Evolutionary conservation across 1,139 yeast genomes (phyloP).

Genomic region (Taiozyma onychis): DNA sequence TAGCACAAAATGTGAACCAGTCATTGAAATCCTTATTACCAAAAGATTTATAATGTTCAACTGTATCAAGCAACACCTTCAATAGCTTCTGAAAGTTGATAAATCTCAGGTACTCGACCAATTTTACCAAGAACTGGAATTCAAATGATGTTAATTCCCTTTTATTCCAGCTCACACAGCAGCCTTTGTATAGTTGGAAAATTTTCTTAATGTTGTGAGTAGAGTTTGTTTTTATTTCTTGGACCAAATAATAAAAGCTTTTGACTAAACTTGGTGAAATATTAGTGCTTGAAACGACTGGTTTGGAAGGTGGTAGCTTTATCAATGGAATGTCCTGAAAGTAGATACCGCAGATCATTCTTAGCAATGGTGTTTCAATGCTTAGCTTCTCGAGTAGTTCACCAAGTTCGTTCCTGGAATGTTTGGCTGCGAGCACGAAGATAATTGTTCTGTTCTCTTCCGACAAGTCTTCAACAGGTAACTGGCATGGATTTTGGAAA

Average conservation of each 20-base stretch:
- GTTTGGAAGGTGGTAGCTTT: conserved; percentile 9
- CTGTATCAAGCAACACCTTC: conserved; percentile 21
- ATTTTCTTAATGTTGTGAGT: conserved; percentile 25
- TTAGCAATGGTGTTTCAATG: conserved; percentile 18
- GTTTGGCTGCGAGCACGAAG: conserved; percentile 17
- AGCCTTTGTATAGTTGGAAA: conserved; percentile 21
- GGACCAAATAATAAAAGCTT: conserved; percentile 26
- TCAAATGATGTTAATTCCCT: conserved; percentile 27
- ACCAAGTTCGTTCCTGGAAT: conserved; percentile 15
- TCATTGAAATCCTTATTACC: conserved; percentile 5
- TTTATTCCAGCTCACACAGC: conserved; percentile 25
- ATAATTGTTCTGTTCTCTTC: conserved; percentile 14
- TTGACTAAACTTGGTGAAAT: conserved; percentile 26
- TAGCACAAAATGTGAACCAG: conserved; percentile 13
- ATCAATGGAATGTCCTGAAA: conserved; percentile 16
- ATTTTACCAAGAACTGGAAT: conserved; percentile 27
- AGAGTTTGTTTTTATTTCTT: conserved; percentile 27
- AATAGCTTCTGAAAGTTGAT: conserved; percentile 32
- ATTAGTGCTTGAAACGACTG: conserved; percentile 9
- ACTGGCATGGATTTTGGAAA: conserved; percentile 3
- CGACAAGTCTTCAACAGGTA: conserved; percentile 8
- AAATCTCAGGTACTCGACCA: conserved; percentile 34
- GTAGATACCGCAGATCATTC: conserved; percentile 20
- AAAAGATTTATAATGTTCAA: conserved; percentile 8
- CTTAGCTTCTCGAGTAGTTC: conserved; percentile 15